Conservation (phyloP, 345 rosid species). For the Hypericum perforatum region DNA sequence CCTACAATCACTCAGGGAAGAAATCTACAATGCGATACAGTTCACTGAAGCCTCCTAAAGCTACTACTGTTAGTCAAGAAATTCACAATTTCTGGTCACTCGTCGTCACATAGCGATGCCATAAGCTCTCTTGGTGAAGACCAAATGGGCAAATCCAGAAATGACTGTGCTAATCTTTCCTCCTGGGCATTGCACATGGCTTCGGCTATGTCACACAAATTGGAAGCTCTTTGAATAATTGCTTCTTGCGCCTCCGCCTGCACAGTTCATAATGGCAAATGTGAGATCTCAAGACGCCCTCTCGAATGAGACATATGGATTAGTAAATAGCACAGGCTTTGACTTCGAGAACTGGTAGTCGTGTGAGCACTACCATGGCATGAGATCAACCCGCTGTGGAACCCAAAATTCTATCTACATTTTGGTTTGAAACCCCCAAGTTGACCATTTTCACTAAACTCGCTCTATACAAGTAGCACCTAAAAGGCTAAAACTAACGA, state of each 20-base stretch:
- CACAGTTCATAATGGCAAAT: not conserved
- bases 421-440: too few species aligned
- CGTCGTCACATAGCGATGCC: constrained; percentile 44
- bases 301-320: too few species aligned
- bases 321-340: too few species aligned
- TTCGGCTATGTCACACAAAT: constrained; percentile 59
- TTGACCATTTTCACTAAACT: too few species aligned
- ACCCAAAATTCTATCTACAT: too few species aligned
- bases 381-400: too few species aligned
- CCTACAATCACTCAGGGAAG: not conserved
- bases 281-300: too few species aligned
- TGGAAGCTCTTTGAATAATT: constrained; percentile 35
- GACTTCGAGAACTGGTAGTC: too few species aligned
- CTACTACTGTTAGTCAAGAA: not conserved
- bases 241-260: constrained; percentile 67
- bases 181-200: constrained; percentile 41
- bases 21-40: constrained; percentile 1
- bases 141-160: constrained; percentile 64
- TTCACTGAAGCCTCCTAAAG: not conserved
- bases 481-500: not conserved
- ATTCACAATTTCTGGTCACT: constrained; percentile 20
- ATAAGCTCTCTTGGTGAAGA: constrained; percentile 53
- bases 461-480: too few species aligned
- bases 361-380: too few species aligned
- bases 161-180: constrained; percentile 30